Base-by-base conservation (phyloP, 2,329 filamentous ascomycete genomes). In the Cryphonectria carpinicola region DNA sequence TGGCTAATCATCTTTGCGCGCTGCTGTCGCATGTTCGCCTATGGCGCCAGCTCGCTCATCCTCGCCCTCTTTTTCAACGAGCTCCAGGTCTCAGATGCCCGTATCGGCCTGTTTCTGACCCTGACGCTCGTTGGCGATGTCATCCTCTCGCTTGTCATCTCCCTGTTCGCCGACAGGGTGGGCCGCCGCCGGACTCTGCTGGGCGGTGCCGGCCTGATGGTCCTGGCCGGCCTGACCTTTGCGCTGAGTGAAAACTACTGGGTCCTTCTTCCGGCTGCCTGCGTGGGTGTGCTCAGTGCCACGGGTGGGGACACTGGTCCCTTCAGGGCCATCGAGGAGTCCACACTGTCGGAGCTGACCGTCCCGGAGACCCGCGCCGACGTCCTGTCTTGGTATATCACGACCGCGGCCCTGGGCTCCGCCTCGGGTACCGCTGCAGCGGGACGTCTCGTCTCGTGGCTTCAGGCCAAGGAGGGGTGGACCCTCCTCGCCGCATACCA, bases 351-450 rank as follows among this genome's bases (percentile, higher is more conserved):
- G 6, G 88, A 91, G 76, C 81, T 92, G 61, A 90, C 88, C 0
- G 83, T 80, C 0, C 82, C 85, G 0, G 78, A 82, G 41, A 86
- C 84, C 0, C 81, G 90, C 63, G 82, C 88, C 19, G 89, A 92
- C 78, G 88, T 92, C n/a, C 81, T 91, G 71, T 85, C 87, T 11
- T 92, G 90, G 90, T 90, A 92, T 75, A 85, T 90, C 56, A 88
- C 86, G 22, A 82, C 81, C 2, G 85, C 87, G 0, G 84, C 84
- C n/a, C 79, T 89, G 1, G 88, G 87, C 1, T 87, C 86, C 0
- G 83, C 86, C 0, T 74, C 84, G 6, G 88, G 88, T 2, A 88
- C 83, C 10, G 87, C 86, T 74, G 72, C 83, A 1, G 83, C 85
- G 0, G 88, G 88, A 0, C 78, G 85, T 60, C 78, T 87, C 60